Evolutionary conservation across 139 green algal species (phyloP).

Genomic region (Chlorella sp.): DNA sequence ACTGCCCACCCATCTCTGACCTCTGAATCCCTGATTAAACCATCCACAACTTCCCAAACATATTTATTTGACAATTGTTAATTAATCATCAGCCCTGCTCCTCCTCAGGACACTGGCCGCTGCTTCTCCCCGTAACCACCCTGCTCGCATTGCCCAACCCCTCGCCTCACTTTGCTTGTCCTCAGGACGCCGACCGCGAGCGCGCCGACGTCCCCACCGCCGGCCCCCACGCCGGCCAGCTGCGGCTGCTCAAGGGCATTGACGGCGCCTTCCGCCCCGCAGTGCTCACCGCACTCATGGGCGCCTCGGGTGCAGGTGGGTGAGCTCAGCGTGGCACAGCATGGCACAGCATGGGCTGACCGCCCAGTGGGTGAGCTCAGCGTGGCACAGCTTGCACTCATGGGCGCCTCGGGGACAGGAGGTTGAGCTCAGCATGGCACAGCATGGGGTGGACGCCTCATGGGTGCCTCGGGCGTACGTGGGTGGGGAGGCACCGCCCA

Average conservation of each 20-base stretch:
- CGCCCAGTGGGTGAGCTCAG: neutral
- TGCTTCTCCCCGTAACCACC: neutral
- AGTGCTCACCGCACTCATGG: conserved; percentile 65
- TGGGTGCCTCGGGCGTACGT: too few species aligned
- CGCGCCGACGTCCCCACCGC: conserved; percentile 5
- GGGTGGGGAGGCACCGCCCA: too few species aligned
- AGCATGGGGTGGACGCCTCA: too few species aligned
- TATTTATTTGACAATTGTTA: too few species aligned
- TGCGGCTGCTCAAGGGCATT: conserved; percentile 35
- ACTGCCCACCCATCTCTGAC: neutral
- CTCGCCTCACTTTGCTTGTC: too few species aligned
- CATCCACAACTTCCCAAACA: too few species aligned
- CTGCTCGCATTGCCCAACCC: too few species aligned
- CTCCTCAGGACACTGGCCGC: neutral
- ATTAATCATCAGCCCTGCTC: too few species aligned
- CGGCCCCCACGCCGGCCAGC: conserved; percentile 23
- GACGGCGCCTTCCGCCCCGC: conserved; percentile 44
- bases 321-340: too few species aligned
- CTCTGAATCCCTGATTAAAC: too few species aligned
- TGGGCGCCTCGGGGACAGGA: too few species aligned
- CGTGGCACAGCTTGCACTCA: neutral
- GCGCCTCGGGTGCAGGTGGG: conserved; percentile 48
- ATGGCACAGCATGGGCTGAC: too few species aligned
- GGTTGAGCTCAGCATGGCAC: neutral
- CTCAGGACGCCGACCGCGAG: conserved; percentile 10